Evolutionary conservation across 768 basidiomycete genomes (phyloP).

Genomic region (Jaapia argillacea): DNA sequence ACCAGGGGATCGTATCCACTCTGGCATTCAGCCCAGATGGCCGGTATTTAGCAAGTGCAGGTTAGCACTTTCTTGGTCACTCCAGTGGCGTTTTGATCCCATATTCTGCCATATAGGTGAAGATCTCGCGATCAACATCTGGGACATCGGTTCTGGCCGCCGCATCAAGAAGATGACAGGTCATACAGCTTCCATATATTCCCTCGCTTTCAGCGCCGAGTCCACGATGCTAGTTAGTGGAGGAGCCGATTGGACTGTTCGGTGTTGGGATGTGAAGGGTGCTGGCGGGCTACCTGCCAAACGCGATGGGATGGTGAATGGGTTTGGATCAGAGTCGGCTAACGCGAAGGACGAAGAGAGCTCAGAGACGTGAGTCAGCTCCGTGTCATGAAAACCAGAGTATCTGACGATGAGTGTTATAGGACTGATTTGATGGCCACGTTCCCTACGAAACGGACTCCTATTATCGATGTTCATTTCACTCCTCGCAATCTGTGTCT

Average conservation of each 20-base stretch:
- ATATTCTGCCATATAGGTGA: constrained; percentile 45
- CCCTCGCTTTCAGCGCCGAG: constrained; percentile 86
- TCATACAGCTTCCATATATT: constrained; percentile 82
- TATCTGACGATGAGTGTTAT: constrained; percentile 7
- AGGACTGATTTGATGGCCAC: constrained; percentile 84
- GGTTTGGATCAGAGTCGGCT: no score
- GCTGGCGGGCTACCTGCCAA: constrained; percentile 56
- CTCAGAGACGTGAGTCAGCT: constrained; percentile 56
- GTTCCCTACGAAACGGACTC: constrained; percentile 93
- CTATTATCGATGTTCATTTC: constrained; percentile 86
- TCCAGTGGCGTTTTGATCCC: background rate
- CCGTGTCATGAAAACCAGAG: constrained; percentile 3
- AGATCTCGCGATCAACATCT: constrained; percentile 88
- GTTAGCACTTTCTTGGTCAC: constrained; percentile 26
- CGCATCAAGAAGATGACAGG: constrained; percentile 96
- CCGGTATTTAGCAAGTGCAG: constrained; percentile 84
- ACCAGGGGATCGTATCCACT: constrained; percentile 80
- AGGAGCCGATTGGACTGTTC: constrained; percentile 89
- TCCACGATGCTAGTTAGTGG: constrained; percentile 87
- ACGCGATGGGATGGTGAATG: constrained; percentile 36
- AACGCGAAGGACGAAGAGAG: constrained; percentile 40
- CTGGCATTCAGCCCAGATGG: constrained; percentile 92
- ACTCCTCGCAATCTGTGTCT: constrained; percentile 92
- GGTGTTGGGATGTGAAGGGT: constrained; percentile 95
- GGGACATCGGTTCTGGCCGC: constrained; percentile 94